Percentiles rank a stretch among this genome's conserved stretches.
phyloP scores from a whole-genome alignment of 305 asterid species.

The Fraxinus floribunda region DNA sequence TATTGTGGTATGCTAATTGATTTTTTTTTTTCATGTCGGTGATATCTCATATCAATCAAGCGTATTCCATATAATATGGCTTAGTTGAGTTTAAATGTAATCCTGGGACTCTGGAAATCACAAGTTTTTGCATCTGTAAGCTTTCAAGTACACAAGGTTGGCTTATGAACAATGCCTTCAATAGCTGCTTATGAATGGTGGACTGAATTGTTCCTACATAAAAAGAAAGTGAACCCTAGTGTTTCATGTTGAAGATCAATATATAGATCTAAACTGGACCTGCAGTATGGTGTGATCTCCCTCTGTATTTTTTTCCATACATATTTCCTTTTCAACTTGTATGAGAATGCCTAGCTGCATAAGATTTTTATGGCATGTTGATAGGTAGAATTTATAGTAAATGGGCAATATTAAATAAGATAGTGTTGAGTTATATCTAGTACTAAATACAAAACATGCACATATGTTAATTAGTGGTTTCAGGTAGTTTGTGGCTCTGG shows the following conservation, averaged over 20 bases:
- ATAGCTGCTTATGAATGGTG: background rate
- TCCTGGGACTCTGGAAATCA: background rate
- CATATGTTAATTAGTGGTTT: background rate
- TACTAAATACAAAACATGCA: background rate
- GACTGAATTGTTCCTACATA: background rate
- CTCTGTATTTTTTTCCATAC: background rate
- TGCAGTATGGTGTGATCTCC: background rate
- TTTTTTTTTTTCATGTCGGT: background rate
- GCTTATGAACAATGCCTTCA: background rate
- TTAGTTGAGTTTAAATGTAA: background rate
- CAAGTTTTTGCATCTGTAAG: background rate
- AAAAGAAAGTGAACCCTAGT: background rate
- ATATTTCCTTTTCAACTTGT: background rate
- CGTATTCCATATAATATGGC: background rate
- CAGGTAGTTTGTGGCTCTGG: background rate
- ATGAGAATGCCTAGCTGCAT: background rate
- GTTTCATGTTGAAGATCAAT: background rate
- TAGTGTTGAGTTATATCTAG: background rate
- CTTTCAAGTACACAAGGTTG: background rate
- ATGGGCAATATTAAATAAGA: background rate
- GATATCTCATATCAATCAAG: background rate
- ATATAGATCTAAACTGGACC: background rate
- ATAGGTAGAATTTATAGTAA: background rate
- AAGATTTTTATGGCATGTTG: background rate
- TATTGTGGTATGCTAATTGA: conserved; percentile 56